Evolutionary conservation across 2,329 filamentous ascomycete genomes (phyloP), one percentile per base, ranked within the genome.

Genomic region (Calonectria naviculata): DNA sequence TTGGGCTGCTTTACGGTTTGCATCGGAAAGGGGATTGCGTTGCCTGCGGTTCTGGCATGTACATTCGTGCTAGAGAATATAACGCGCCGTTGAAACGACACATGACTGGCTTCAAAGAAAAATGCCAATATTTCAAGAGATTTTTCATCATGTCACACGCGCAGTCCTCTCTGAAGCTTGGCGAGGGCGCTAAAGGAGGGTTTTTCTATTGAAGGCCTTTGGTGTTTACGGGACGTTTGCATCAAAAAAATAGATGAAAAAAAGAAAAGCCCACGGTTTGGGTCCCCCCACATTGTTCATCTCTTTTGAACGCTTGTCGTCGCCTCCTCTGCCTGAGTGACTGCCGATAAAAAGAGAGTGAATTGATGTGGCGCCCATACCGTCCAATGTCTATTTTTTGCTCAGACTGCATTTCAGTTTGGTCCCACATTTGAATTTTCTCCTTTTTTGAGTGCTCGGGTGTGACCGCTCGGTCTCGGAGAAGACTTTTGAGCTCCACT

Each of bases 21-120:
- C 77, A 78, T 78, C 76, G 77, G 77, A 79, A 78, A 76, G 75
- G 77, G 76, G 74, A 76, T 78, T 78, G 77, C 77, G 77, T 78
- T 78, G 70, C 77, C 75, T 78, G 77, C 77, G 74, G 73, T 79
- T 78, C 77, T 79, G 66, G 77, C 77, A 79, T 71, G 78, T 78
- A 78, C 54, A 66, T 67, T 74, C 72, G 74, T 78, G 77, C 77
- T 78, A 78, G 77, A 78, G 71, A 73, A 78, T 77, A 78, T 74
- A 78, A 78, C 77, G 77, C 77, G 72, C 77, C 77, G 77, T 78
- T 79, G 76, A 78, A 78, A 78, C 75, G 77, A 78, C 77, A 77
- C 76, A 71, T 66, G 68, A 73, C 78, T 71, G 74, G 76, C 77
- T 75, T 73, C 63, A 69, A 64, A 70, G 64, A 73, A 71, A 54